These are phyloP conservation scores for Chlorella variabilis DNA, from an alignment of 163 green algal genomes.

Conservation along the genomic window DNA sequence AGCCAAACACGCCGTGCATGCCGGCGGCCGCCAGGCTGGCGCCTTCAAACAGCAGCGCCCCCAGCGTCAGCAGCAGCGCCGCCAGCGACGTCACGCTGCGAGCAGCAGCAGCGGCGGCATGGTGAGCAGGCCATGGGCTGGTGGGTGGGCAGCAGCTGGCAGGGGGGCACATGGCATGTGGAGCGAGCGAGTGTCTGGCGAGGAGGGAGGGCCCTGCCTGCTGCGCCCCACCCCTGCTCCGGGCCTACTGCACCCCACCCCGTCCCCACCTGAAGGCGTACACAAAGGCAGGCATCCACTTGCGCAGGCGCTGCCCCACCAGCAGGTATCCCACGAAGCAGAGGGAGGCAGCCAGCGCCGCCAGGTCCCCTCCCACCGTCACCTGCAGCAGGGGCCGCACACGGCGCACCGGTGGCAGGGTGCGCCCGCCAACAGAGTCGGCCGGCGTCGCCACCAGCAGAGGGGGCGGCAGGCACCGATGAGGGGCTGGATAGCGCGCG, in stretches of 20 bases:
- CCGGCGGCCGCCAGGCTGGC: constrained; percentile 32
- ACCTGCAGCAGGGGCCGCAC: constrained; percentile 49
- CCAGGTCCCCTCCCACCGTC: constrained; percentile 65
- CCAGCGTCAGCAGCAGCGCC: constrained; percentile 61
- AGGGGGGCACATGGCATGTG: no score
- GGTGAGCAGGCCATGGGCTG: neutral
- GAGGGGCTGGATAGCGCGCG: no score
- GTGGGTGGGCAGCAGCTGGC: no score
- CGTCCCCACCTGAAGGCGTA: constrained; percentile 69
- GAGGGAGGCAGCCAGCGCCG: constrained; percentile 54
- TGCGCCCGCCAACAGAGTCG: no score
- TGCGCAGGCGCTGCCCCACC: constrained; percentile 59
- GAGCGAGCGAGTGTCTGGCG: no score
- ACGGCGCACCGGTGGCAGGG: no score
- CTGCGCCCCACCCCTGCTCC: neutral
- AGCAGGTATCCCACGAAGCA: constrained; percentile 69
- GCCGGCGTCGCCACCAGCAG: no score
- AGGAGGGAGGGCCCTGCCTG: no score
- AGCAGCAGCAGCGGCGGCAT: neutral
- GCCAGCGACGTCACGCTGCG: constrained; percentile 51
- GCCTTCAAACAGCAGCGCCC: constrained; percentile 45
- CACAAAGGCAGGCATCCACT: constrained; percentile 81
- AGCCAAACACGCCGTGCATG: constrained; percentile 58
- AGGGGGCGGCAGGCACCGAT: no score
- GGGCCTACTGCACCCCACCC: no score